These are phyloP conservation scores for Kurtzmaniella quercitrusa DNA, from an alignment of 1,139 yeast genomes.

Conservation along the genomic window DNA sequence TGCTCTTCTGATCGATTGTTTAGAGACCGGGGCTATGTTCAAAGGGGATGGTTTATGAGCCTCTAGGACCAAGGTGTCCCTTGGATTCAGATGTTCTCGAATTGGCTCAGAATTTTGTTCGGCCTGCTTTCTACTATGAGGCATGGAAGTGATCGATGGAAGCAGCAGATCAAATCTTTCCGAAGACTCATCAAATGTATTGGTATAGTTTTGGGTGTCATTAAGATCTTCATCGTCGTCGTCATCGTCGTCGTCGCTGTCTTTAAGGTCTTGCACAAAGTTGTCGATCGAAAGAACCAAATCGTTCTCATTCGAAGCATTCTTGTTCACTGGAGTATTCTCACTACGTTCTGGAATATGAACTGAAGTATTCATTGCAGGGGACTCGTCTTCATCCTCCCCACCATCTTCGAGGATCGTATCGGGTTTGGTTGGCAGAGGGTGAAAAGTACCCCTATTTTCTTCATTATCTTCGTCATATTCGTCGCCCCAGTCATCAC, in stretches of 20 bases:
- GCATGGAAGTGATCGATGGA: background rate
- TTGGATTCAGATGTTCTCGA: background rate
- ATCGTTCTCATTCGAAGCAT: constrained; percentile 8
- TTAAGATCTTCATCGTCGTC: constrained; percentile 19
- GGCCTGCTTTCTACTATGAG: background rate
- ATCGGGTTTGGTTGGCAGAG: background rate
- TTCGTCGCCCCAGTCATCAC: constrained; percentile 56
- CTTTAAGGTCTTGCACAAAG: constrained; percentile 9
- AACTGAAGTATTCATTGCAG: too few species aligned
- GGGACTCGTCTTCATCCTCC: constrained; percentile 9
- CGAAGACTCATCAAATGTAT: background rate
- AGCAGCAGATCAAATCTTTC: background rate
- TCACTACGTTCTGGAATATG: background rate
- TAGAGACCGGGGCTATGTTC: background rate
- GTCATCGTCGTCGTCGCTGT: constrained; percentile 14
- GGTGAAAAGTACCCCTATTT: background rate
- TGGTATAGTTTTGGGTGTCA: background rate
- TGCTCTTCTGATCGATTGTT: constrained; percentile 8
- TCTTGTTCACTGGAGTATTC: too few species aligned
- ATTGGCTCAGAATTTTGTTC: background rate
- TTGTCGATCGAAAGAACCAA: constrained; percentile 38
- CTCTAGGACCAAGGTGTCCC: background rate
- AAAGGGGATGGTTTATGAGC: background rate
- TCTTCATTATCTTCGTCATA: constrained; percentile 22
- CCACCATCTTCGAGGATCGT: background rate